phyloP scores from a whole-genome alignment of 2,329 filamentous ascomycete genomes.

The Harringtonia lauricola region DNA sequence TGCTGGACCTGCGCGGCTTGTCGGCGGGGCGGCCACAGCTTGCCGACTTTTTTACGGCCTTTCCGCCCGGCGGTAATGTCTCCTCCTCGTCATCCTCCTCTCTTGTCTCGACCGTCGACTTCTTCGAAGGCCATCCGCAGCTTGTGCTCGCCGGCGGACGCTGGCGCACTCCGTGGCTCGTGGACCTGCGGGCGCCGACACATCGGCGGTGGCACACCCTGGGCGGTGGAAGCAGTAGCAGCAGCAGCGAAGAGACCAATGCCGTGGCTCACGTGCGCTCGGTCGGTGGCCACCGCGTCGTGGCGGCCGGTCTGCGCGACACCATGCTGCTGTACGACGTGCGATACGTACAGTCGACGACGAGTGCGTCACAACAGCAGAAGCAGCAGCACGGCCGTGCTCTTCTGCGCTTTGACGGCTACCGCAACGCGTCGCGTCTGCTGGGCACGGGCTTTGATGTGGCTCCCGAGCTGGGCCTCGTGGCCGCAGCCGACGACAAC shows the following conservation, averaged over 20 bases:
- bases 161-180: slow-evolving; percentile 30
- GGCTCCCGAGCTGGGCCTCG: slow-evolving; percentile 35
- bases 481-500: slow-evolving; percentile 33
- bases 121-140: slow-evolving; percentile 20
- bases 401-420: slow-evolving; percentile 35
- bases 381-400: no score
- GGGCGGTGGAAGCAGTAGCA: background rate
- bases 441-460: slow-evolving; percentile 34
- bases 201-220: slow-evolving; percentile 1
- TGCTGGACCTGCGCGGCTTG: slow-evolving; percentile 13
- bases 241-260: background rate
- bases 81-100: no score
- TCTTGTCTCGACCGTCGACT: slow-evolving; percentile 11
- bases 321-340: slow-evolving; percentile 46
- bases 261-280: slow-evolving; percentile 33
- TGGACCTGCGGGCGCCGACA: slow-evolving; percentile 31
- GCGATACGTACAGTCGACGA: no score
- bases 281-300: slow-evolving; percentile 35
- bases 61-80: no score
- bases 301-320: slow-evolving; percentile 39
- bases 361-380: background rate
- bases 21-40: background rate
- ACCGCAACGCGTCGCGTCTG: slow-evolving; percentile 33
- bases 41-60: no score
- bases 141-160: slow-evolving; percentile 39